These are phyloP conservation scores for Trichophyton equinum DNA, from an alignment of 2,329 filamentous ascomycete species.

Conservation along the genomic window DNA sequence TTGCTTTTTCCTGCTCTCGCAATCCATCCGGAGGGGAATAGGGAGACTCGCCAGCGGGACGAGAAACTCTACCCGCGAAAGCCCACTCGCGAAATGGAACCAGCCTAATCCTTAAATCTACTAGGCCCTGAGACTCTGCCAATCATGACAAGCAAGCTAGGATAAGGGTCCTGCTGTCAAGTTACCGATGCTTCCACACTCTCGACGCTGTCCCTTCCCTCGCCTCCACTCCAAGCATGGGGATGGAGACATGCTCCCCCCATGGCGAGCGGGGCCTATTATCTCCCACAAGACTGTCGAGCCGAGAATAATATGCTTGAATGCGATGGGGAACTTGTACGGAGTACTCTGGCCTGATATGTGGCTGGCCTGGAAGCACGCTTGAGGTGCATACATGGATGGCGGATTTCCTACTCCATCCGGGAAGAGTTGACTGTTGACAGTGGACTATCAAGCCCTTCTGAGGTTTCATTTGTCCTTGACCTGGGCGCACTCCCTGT, in stretches of 20 bases:
- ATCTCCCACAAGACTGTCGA: neutral
- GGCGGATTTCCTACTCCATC: neutral
- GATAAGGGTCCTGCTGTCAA: neutral
- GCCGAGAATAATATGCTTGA: neutral
- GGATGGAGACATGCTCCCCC: neutral
- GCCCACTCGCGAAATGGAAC: neutral
- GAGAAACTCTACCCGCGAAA: neutral
- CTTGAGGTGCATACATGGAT: neutral
- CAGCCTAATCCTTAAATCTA: constrained; percentile 1
- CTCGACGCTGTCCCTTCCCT: no score
- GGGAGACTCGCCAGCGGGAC: neutral
- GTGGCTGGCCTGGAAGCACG: neutral
- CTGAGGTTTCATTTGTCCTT: neutral
- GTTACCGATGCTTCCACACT: neutral
- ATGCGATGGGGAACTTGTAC: neutral
- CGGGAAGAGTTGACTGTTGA: neutral
- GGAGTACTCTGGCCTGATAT: neutral
- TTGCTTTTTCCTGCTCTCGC: neutral
- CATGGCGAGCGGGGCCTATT: neutral
- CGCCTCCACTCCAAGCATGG: neutral
- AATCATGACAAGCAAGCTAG: neutral
- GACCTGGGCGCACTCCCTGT: neutral
- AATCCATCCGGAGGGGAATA: neutral
- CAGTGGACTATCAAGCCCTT: neutral
- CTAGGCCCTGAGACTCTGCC: neutral